Percentiles rank a stretch among this genome's conserved stretches.
phyloP scores from a whole-genome alignment of 1,284 basidiomycete genomes.

The Porphyrellus sp. region DNA sequence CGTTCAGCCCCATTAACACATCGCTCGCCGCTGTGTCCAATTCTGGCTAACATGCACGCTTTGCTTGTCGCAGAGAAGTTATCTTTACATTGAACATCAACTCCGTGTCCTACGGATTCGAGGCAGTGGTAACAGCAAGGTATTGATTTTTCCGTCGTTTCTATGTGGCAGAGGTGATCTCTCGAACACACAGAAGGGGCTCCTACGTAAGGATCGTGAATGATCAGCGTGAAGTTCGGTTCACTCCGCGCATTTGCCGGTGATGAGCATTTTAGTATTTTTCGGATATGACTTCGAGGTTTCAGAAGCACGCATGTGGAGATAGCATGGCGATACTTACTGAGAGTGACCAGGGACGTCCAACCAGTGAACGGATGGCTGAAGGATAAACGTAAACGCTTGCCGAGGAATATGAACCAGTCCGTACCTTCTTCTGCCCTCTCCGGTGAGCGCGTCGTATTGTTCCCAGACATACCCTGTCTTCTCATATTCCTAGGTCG shows the following conservation, averaged over 20 bases:
- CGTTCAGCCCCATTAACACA: too few relatives aligned
- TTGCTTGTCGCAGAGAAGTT: too few relatives aligned
- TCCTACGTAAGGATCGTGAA: too few relatives aligned
- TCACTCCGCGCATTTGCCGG: not conserved
- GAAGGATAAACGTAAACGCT: slow-evolving; percentile 11
- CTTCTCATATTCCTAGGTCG: slow-evolving; percentile 77
- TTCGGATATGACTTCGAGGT: slow-evolving; percentile 51
- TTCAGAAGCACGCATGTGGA: slow-evolving; percentile 10
- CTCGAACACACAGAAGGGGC: too few relatives aligned
- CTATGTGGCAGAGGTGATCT: too few relatives aligned
- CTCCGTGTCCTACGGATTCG: too few relatives aligned
- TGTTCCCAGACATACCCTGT: slow-evolving; percentile 98
- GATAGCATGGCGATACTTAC: slow-evolving; percentile 45
- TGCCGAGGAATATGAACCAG: slow-evolving; percentile 1
- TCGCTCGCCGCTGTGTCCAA: too few relatives aligned
- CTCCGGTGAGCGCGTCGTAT: slow-evolving; percentile 81
- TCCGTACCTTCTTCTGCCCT: slow-evolving; percentile 76
- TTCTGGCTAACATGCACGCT: too few relatives aligned
- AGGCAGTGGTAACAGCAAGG: too few relatives aligned
- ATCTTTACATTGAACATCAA: too few relatives aligned
- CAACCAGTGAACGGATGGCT: slow-evolving; percentile 93
- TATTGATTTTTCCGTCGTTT: too few relatives aligned
- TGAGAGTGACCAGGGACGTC: slow-evolving; percentile 81
- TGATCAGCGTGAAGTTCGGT: too few relatives aligned
- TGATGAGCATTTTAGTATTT: slow-evolving; percentile 42